Conservation (phyloP, 2,329 filamentous ascomycete genomes). For the Corinectria fuckeliana region DNA sequence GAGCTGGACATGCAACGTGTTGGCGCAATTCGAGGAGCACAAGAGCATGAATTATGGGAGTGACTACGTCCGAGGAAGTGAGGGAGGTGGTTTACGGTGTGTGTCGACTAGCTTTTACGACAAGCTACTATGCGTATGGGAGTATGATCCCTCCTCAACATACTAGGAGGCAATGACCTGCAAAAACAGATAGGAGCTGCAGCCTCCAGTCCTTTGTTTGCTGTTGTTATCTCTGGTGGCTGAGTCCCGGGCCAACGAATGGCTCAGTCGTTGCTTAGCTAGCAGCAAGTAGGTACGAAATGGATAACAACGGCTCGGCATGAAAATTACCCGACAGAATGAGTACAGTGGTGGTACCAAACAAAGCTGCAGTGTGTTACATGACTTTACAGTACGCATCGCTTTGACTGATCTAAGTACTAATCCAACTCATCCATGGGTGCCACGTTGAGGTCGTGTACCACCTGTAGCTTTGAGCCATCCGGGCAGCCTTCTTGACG, state of each 20-base stretch:
- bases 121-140: slow-evolving; percentile 72
- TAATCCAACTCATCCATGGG: neutral
- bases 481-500: slow-evolving; percentile 1
- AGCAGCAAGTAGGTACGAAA: no score
- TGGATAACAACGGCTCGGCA: no score
- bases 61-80: slow-evolving; percentile 62
- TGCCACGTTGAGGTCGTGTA: slow-evolving; percentile 6
- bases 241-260: neutral
- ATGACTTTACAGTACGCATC: no score
- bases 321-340: neutral
- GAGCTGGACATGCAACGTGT: slow-evolving; percentile 67
- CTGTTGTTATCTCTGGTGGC: slow-evolving; percentile 1
- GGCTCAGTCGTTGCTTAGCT: neutral
- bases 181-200: neutral
- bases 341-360: no score
- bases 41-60: slow-evolving; percentile 95
- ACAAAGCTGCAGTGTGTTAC: no score
- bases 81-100: slow-evolving; percentile 48
- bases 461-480: slow-evolving; percentile 3
- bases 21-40: slow-evolving; percentile 82
- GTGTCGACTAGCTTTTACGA: slow-evolving; percentile 83
- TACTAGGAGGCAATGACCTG: neutral
- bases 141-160: slow-evolving; percentile 32
- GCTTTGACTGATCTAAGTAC: no score
- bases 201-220: neutral